phyloP scores from a whole-genome alignment of 805 yeast genomes.

The Ogataea parapolymorpha region DNA sequence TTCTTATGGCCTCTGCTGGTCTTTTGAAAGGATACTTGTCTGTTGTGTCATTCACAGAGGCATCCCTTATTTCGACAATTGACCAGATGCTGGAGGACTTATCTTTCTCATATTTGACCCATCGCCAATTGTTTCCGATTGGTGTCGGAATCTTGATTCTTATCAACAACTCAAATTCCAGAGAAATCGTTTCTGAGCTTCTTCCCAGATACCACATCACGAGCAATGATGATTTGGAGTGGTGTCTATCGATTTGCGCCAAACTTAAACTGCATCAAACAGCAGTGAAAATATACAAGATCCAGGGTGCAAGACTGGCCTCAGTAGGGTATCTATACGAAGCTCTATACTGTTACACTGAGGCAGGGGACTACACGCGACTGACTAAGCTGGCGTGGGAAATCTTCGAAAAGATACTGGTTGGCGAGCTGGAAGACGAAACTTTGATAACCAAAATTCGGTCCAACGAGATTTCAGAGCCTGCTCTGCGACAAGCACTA shows the following conservation, averaged over 20 bases:
- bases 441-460: slow-evolving; percentile 29
- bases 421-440: slow-evolving; percentile 54
- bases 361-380: slow-evolving; percentile 55
- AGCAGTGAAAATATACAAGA: slow-evolving; percentile 51
- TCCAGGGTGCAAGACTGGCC: slow-evolving; percentile 42
- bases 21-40: slow-evolving; percentile 40
- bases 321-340: slow-evolving; percentile 43
- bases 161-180: slow-evolving; percentile 42
- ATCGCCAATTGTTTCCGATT: slow-evolving; percentile 56
- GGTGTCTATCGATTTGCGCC: slow-evolving; percentile 74
- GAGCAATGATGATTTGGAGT: slow-evolving; percentile 74
- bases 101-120: slow-evolving; percentile 51
- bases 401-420: slow-evolving; percentile 56
- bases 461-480: slow-evolving; percentile 33
- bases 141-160: slow-evolving; percentile 63
- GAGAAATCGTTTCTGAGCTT: slow-evolving; percentile 49
- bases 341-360: slow-evolving; percentile 60
- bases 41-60: slow-evolving; percentile 11
- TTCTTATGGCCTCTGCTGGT: slow-evolving; percentile 63
- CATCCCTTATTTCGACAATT: slow-evolving; percentile 21
- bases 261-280: slow-evolving; percentile 58
- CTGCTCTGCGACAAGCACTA: slow-evolving; percentile 62
- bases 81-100: slow-evolving; percentile 47
- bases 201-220: slow-evolving; percentile 58
- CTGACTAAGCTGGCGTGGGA: slow-evolving; percentile 54